Base-by-base conservation (phyloP, 495 filamentous ascomycete species). In the Penicillium canariense region DNA sequence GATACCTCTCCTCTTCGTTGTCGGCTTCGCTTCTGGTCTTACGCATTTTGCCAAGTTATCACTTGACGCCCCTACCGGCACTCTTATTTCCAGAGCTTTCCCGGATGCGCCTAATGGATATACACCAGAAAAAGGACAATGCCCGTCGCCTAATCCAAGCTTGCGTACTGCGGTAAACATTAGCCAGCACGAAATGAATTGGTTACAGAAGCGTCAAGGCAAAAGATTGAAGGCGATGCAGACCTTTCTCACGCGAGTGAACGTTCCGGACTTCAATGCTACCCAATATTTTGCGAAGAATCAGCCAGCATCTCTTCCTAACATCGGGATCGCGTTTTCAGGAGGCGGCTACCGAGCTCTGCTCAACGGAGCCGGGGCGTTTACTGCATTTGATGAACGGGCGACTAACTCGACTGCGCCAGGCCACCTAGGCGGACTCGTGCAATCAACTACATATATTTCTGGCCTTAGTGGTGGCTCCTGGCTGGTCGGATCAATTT, bases 401-500 rank as follows among this genome's bases (percentile, higher is more conserved):
- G 88, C 87, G 0, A 67, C 72, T 1, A 83, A 81, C 22, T 65
- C 86, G 9, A 89, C 83, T 0, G 70, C 61, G 3, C 47, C 72
- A 7, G 89, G 90, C 1, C 84, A 87, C 31, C 48, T 51, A 8
- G 89, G 90, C 34, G 89, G 89, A 22, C 69, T 95, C 38, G 74
- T 96, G 38, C 90, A 94, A 73, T 74, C 85, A 3, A 68, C 84
- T 7, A 94, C 88, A 0, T 96, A 96, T 64, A 59, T 96, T 20
- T 76, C 88, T 12, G 91, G 86, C 12, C 75, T 95, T 17, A 90
- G 85, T 1, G 90, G 90, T 12, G 90, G 90, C 36, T 81, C 83
- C 5, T 96, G 90, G 90, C 69, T 91, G 3, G 82, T 93, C 15
- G 87, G 87, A 12, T 88, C 84, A 43, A 76, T 95, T 15, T 90